Evolutionary conservation across 139 green algal species (phyloP).

Genomic region (Micromonas commoda): DNA sequence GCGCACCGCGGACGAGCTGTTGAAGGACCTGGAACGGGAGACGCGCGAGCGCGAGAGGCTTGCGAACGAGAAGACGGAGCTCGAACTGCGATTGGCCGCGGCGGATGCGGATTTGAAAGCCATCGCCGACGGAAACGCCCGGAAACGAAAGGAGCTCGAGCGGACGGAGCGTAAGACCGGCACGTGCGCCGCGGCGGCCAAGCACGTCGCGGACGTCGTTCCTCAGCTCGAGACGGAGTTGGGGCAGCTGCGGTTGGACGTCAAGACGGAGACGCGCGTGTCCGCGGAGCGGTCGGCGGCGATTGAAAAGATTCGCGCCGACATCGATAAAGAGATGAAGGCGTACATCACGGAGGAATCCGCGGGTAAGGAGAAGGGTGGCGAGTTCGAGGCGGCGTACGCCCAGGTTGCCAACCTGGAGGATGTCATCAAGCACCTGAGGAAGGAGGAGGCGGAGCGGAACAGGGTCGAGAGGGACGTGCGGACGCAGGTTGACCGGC

Average conservation of each 20-base stretch:
- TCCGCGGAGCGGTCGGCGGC: constrained; percentile 9
- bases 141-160: too few species aligned
- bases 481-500: constrained; percentile 25
- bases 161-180: too few species aligned
- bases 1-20: constrained; percentile 9
- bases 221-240: too few species aligned
- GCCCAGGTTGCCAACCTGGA: constrained; percentile 45
- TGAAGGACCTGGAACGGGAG: constrained; percentile 51
- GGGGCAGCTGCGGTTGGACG: too few species aligned
- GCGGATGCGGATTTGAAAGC: neutral
- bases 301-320: too few species aligned
- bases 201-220: too few species aligned
- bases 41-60: neutral
- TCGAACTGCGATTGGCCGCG: constrained; percentile 25
- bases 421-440: constrained; percentile 44
- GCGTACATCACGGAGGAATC: constrained; percentile 58
- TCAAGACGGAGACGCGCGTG: too few species aligned
- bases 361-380: constrained; percentile 54
- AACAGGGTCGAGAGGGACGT: constrained; percentile 27
- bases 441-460: constrained; percentile 46
- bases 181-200: too few species aligned
- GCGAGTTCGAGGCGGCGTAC: constrained; percentile 41
- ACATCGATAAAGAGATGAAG: constrained; percentile 58
- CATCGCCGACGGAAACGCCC: too few species aligned
- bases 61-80: constrained; percentile 44